Base-by-base conservation (phyloP, 148 eudicot genomes). In the Rhododendron williamsianum region DNA sequence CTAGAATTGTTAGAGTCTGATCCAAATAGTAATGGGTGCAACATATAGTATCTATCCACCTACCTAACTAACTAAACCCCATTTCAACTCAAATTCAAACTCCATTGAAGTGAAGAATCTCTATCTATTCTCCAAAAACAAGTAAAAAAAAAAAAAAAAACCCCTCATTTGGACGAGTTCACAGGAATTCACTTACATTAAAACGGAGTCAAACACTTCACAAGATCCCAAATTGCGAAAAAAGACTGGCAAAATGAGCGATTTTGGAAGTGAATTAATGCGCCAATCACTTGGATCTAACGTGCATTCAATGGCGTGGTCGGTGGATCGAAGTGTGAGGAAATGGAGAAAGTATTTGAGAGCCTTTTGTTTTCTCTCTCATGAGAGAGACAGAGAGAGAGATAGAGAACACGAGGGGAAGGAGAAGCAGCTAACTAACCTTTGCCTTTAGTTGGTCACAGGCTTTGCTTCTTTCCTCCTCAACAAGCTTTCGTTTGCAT, bases 401-500 rank as follows among this genome's bases (percentile, higher is more conserved):
- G 46, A 76, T 23, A 56, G 63, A 18, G 63, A 13, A 56, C 63
- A 56, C 63, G 63, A 56, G 63, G 63, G 63, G 63, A 56, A 56
- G 23, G 21, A 56, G n/a, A 12, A 38, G 38, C 65, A 19, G n/a
- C 54, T 60, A 82, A 81, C 81, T 43, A 74, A 86, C 85, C 84
- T 16, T 33, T 45, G 48, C 48, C 74, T 84, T 83, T 83, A 30
- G 43, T 16, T 13, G 25, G 35, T 83, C 65, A 33, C 33, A 67
- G 78, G 30, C 54, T 86, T 69, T 83, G 58, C 82, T 77, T 51
- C 87, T 88, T 86, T 86, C 88, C 89, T 91, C 82, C 76, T 84
- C 80, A 88, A 72, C 92, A 90, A 88, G 87, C 90, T 86, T 89
- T 87, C 89, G 84, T 86, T 91, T 85, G 74, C 80, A 25, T 10